Percentiles rank a stretch among this genome's conserved stretches.
phyloP scores from a whole-genome alignment of 352 stramenopile species.

The Phytopythium montanum region DNA sequence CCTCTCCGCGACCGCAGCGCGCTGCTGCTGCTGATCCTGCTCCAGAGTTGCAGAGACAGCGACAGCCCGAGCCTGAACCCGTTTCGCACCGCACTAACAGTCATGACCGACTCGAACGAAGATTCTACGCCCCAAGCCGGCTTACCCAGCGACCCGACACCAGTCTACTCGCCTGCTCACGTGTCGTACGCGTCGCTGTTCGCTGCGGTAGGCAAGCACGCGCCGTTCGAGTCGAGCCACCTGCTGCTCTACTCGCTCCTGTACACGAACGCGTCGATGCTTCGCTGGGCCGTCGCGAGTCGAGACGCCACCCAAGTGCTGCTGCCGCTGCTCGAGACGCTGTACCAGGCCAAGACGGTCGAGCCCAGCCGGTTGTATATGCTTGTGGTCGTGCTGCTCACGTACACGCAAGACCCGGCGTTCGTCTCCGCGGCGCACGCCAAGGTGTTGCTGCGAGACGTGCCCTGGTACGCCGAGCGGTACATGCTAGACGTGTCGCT shows the following conservation, averaged over 20 bases:
- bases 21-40: conserved; percentile 59
- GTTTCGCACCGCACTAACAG: conserved; percentile 52
- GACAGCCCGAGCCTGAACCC: conserved; percentile 46
- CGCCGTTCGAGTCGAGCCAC: conserved; percentile 61
- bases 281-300: conserved; percentile 38
- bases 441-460: conserved; percentile 48
- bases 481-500: conserved; percentile 77
- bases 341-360: conserved; percentile 63
- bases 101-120: conserved; percentile 28
- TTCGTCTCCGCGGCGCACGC: conserved; percentile 69
- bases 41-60: conserved; percentile 66
- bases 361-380: conserved; percentile 69
- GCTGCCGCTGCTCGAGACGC: conserved; percentile 63
- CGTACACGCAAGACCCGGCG: conserved; percentile 51
- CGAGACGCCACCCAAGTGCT: conserved; percentile 46
- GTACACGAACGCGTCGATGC: conserved; percentile 58
- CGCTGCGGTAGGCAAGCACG: conserved; percentile 39
- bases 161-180: conserved; percentile 4
- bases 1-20: conserved; percentile 65
- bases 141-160: too few species aligned
- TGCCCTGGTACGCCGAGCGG: conserved; percentile 75
- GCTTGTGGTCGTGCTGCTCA: conserved; percentile 66
- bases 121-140: not conserved
- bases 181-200: conserved; percentile 56
- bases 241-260: conserved; percentile 73